Evolutionary conservation across 208 protist species (phyloP), one percentile per base, ranked within the genome.

Genomic region (Acanthamoeba healyi): DNA sequence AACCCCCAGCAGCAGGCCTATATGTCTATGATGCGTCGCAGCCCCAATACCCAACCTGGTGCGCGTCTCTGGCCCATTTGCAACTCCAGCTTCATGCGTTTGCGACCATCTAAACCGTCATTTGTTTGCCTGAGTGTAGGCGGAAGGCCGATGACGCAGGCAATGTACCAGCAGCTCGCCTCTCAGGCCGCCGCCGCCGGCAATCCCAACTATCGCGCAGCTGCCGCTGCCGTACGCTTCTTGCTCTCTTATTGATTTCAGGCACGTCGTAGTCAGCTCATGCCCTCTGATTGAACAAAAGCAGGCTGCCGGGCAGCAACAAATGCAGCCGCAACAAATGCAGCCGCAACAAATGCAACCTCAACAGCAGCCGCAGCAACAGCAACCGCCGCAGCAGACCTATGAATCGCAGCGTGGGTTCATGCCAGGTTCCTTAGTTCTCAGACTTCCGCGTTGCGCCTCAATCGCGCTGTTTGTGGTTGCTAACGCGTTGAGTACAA

Each of bases 1-100:
- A 56, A 36, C 15, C 56, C 38, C 9, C 65, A 81, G 24, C 63
- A 44, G 61, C 86, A 92, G 86, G n/a, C 51, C 56, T 92, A 92
- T 24, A 72, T 92, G 58, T 63, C 36, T 2, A 81, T 93, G 44
- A 51, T 93, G 88, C 56, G 88, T 26, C 38, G 49, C 1, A 15
- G 29, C 19, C 5, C 38, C 9, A 36, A 84, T 19, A 5, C n/a
- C 44, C 46, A 46, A 58, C 81, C 81, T 12, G 81, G 81, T 89
- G n/a, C 49, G 26, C 38, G 2, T 9, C 36, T 56, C 22, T 19
- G 12, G 3, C n/a, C n/a, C n/a, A n/a, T 56, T 56, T 22, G 1
- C 49, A 1, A 6, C 32, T 29, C 17, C 61, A 10, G 61, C 61
- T 29, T 42, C 19, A 65, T 65, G 19, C 24, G 19, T n/a, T 65